A percentile compares a stretch with the other conserved stretches of the same genome.
Conservation (phyloP, 2,329 filamentous ascomycete species). For the Neoscytalidium dimidiatum region DNA sequence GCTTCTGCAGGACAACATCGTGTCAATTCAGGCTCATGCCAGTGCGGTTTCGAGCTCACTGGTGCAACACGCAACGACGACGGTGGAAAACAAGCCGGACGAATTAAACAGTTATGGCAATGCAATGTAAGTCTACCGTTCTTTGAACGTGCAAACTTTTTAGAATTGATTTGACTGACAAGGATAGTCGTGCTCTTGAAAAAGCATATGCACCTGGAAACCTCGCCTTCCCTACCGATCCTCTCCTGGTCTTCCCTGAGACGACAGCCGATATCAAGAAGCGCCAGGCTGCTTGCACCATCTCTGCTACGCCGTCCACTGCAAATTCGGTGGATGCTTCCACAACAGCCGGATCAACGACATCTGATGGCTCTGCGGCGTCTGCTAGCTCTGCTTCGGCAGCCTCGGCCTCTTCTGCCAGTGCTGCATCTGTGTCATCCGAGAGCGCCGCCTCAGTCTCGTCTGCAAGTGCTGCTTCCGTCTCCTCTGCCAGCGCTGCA, state of each 20-base stretch:
- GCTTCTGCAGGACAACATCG: background rate
- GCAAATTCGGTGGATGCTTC: background rate
- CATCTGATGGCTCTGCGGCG: background rate
- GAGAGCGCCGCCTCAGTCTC: background rate
- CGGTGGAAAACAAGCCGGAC: background rate
- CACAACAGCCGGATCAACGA: background rate
- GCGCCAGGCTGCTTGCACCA: background rate
- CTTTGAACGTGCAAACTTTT: no score
- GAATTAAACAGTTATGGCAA: background rate
- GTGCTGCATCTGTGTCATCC: background rate
- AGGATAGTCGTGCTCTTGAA: background rate
- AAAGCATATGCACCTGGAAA: background rate
- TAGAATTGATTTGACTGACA: no score
- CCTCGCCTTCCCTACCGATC: background rate
- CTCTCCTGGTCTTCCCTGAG: background rate
- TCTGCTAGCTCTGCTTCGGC: background rate
- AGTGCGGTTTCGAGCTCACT: background rate
- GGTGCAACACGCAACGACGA: background rate
- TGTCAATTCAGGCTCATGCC: background rate
- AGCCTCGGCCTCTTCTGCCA: background rate
- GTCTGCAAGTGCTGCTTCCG: background rate
- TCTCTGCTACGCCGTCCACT: background rate
- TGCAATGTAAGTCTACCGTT: background rate
- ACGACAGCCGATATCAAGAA: conserved; percentile 3
- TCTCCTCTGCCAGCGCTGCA: background rate